Conservation (phyloP, 257 asterid species). For the Cinchona pubescens region DNA sequence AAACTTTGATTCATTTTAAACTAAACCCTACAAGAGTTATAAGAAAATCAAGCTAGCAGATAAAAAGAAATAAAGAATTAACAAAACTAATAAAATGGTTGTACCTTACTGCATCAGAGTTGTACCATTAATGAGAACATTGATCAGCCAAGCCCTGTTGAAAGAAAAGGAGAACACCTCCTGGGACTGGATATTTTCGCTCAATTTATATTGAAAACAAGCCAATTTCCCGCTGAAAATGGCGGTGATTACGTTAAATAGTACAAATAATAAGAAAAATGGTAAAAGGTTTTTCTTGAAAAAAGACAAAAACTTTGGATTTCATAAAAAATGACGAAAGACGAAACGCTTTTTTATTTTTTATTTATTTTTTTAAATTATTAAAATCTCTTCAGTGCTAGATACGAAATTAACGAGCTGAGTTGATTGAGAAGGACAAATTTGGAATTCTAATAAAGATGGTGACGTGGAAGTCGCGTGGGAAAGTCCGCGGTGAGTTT, state of each 20-base stretch:
- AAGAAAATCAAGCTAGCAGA: not conserved
- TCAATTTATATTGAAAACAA: not conserved
- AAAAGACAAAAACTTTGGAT: too few relatives aligned
- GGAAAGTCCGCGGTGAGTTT: conserved; percentile 15
- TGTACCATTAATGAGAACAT: conserved; percentile 2
- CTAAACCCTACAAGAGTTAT: not conserved
- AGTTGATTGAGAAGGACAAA: conserved; percentile 17
- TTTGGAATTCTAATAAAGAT: not conserved
- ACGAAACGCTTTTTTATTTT: too few relatives aligned
- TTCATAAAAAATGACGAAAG: too few relatives aligned
- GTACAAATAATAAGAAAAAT: too few relatives aligned
- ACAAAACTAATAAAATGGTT: not conserved
- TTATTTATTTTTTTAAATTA: too few relatives aligned
- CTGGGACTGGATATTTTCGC: not conserved
- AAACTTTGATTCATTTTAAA: not conserved
- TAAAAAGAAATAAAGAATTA: too few relatives aligned
- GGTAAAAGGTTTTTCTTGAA: too few relatives aligned
- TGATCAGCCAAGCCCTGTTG: conserved; percentile 1
- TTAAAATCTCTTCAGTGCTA: too few relatives aligned
- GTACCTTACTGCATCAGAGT: conserved; percentile 15
- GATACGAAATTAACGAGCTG: conserved; percentile 19
- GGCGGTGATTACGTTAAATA: conserved; percentile 59
- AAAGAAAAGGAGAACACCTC: not conserved
- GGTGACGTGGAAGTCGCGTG: not conserved
- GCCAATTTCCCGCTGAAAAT: conserved; percentile 62